Percentiles rank a stretch among this genome's conserved stretches.
Conservation (phyloP, 2,329 filamentous ascomycete species). For the Paecilomyces sp. region DNA sequence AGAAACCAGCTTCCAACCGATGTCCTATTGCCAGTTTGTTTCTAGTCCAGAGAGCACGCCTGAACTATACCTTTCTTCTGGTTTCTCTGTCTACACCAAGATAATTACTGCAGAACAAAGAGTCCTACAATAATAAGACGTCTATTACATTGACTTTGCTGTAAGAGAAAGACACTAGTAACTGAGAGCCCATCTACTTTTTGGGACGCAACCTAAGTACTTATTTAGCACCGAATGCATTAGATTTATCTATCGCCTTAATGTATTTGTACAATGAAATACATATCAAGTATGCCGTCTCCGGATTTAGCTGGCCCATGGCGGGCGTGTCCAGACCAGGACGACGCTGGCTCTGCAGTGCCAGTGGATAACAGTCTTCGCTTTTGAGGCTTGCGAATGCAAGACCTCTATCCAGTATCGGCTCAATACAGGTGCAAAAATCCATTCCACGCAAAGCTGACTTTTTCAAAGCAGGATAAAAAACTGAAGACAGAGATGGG, state of each 20-base stretch:
- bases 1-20: too few relatives aligned
- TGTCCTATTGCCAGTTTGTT: too few relatives aligned
- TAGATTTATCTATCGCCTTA: conserved; percentile 13
- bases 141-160: too few relatives aligned
- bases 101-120: too few relatives aligned
- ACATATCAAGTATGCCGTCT: not conserved
- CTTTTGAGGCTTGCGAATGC: not conserved
- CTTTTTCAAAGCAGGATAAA: not conserved
- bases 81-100: too few relatives aligned
- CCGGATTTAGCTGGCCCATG: not conserved
- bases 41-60: too few relatives aligned
- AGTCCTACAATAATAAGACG: too few relatives aligned
- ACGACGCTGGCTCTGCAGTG: not conserved
- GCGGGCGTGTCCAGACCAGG: not conserved
- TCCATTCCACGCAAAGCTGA: not conserved
- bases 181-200: not conserved
- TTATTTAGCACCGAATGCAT: conserved; percentile 16
- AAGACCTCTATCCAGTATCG: not conserved
- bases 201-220: conserved; percentile 8
- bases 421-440: not conserved
- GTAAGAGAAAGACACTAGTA: too few relatives aligned
- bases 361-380: not conserved
- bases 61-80: too few relatives aligned
- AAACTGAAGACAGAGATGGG: not conserved
- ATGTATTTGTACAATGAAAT: conserved; percentile 7